Base-by-base conservation (phyloP, 1,139 yeast species). In the Geotrichum cucujoidarum region DNA sequence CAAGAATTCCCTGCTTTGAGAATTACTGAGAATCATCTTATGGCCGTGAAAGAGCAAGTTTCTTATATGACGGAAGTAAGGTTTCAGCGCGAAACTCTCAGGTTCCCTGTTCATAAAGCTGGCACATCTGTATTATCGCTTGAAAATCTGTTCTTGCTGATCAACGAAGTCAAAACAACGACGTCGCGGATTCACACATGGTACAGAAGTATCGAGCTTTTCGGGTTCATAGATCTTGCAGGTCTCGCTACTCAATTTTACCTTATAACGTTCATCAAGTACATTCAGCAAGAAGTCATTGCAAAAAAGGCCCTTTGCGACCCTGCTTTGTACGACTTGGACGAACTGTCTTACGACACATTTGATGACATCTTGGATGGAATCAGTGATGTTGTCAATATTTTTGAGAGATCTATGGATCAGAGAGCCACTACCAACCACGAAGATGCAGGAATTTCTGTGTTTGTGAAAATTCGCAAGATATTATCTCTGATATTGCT, bases 1-100 rank as follows among this genome's bases (percentile, higher is more conserved):
- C 29, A 44, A 7, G 47, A 40, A 21, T 34, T 44, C 16, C 47
- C 47, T 14, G 18, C 30, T n/a, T 20, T 44, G 17, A 21, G 21
- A 17, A 32, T 37, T n/a, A 40, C 27, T 16, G 40, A 37, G 5
- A 37, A 27, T 25, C 40, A 37, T 25, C 16, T 16, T 10, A 37
- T 37, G 40, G 40, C 40, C 6, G 40, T 37, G 21, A 24, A 25
- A 25, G 40, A 37, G 17, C 31, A 27, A 25, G 32, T 37, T 1
- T 25, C 40, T 2, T 24, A 4, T 25, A 37, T 37, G 2, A 25
- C 40, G 14, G 40, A 37, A 17, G 22, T 25, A 13, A 20, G 32
- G 2, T 37, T 37, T 25, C 32, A 37, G 21, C 31, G 32, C 2
- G 32, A 37, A 17, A 37, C 21, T 24, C 21, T 25, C 7, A 13